These are phyloP conservation scores for Penicillium cataractarum DNA, from an alignment of 495 filamentous ascomycete species.

Conservation along the genomic window DNA sequence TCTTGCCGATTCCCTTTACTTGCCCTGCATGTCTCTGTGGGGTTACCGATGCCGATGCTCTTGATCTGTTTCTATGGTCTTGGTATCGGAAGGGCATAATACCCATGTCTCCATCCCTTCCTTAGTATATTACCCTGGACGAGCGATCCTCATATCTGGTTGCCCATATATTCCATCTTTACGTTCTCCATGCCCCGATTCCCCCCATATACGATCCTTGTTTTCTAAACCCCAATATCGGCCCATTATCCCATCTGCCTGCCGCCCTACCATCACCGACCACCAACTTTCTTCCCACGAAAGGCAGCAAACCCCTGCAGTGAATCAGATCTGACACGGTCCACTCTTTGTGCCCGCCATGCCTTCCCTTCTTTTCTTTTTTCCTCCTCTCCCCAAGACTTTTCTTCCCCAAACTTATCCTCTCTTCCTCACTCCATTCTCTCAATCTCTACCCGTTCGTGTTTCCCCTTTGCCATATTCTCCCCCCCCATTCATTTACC, in stretches of 20 bases:
- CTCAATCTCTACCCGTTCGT: conserved; percentile 6
- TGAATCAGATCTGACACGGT: conserved; percentile 35
- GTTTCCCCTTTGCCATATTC: conserved; percentile 5
- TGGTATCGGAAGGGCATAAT: not conserved
- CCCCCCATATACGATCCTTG: not conserved
- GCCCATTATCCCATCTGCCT: not conserved
- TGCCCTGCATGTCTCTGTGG: not conserved
- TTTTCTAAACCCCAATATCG: not conserved
- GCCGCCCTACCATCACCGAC: not conserved
- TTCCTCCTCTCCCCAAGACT: conserved; percentile 21
- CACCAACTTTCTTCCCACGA: conserved; percentile 10
- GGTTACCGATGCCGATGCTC: not conserved
- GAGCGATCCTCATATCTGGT: not conserved
- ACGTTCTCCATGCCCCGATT: too few relatives aligned
- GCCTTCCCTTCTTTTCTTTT: conserved; percentile 24
- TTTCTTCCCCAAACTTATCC: not conserved
- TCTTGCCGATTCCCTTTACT: conserved; percentile 4
- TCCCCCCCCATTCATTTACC: conserved; percentile 18
- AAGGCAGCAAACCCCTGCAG: conserved; percentile 33
- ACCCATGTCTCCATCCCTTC: conserved; percentile 1
- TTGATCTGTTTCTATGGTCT: not conserved
- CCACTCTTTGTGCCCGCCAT: conserved; percentile 33
- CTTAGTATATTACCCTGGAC: not conserved
- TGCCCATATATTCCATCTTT: not conserved
- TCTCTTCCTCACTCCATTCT: conserved; percentile 7